These are phyloP conservation scores for Leccinum disarticulatum DNA, from an alignment of 768 basidiomycete genomes.

Conservation along the genomic window DNA sequence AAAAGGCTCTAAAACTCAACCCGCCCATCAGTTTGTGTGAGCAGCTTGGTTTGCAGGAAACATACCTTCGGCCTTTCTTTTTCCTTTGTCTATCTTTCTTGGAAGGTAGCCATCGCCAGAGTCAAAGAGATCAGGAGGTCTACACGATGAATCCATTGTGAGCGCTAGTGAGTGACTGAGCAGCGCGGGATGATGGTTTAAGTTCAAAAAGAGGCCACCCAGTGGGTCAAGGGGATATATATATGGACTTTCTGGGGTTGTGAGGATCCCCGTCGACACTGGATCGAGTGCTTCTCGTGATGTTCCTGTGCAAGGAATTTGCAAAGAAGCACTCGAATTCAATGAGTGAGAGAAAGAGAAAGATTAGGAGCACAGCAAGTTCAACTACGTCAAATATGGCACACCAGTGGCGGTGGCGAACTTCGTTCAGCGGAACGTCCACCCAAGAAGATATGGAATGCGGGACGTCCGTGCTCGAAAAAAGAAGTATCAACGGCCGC, in stretches of 20 bases:
- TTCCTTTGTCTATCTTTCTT: slow-evolving; percentile 20
- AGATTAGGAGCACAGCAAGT: too few species aligned
- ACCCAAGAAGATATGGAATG: too few species aligned
- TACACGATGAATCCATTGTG: slow-evolving; percentile 9
- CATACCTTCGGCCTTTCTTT: slow-evolving; percentile 20
- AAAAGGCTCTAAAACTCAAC: slow-evolving; percentile 10
- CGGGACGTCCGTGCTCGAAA: too few species aligned
- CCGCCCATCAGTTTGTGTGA: not conserved
- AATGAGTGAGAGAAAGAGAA: not conserved
- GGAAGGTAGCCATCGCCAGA: not conserved
- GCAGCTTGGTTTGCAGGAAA: not conserved
- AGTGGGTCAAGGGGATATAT: too few species aligned
- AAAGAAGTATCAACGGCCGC: too few species aligned
- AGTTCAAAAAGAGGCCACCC: slow-evolving; percentile 9
- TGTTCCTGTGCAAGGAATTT: slow-evolving; percentile 12
- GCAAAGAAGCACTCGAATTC: slow-evolving; percentile 2
- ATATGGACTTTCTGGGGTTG: too few species aligned
- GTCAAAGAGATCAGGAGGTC: slow-evolving; percentile 16
- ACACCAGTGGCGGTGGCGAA: too few species aligned
- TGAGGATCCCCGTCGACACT: too few species aligned
- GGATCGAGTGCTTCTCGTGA: slow-evolving; percentile 16
- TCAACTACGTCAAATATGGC: too few species aligned
- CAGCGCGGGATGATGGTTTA: not conserved
- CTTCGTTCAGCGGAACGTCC: too few species aligned
- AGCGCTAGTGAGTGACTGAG: not conserved